Evolutionary conservation across 495 filamentous ascomycete species (phyloP).

Genomic region (Penicillium diatomitis): DNA sequence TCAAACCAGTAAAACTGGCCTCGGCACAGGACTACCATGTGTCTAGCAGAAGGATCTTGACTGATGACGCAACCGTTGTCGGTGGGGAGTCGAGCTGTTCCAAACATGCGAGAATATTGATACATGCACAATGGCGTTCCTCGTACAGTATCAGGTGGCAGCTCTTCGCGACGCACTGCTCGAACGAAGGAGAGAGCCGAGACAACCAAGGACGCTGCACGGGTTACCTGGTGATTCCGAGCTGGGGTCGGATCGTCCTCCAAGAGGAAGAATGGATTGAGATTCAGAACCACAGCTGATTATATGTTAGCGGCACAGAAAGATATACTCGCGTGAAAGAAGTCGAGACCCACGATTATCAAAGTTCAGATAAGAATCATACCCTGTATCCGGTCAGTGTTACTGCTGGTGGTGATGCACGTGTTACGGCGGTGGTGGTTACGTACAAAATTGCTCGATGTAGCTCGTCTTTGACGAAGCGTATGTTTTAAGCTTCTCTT

Average conservation of each 20-base stretch:
- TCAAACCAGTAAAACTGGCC: slow-evolving; percentile 99
- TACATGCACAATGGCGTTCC: slow-evolving; percentile 91
- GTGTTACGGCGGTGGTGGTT: background rate
- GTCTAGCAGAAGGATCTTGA: slow-evolving; percentile 79
- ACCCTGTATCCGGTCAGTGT: slow-evolving; percentile 52
- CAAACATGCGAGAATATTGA: slow-evolving; percentile 93
- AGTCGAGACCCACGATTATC: slow-evolving; percentile 63
- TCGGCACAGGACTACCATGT: slow-evolving; percentile 88
- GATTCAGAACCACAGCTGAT: slow-evolving; percentile 79
- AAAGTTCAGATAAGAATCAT: slow-evolving; percentile 96
- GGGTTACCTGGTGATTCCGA: slow-evolving; percentile 89
- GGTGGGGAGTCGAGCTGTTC: slow-evolving; percentile 88
- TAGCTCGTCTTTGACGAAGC: slow-evolving; percentile 90
- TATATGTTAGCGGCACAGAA: slow-evolving; percentile 6
- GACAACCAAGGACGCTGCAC: slow-evolving; percentile 83
- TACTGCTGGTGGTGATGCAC: no score
- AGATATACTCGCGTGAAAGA: background rate
- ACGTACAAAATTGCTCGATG: slow-evolving; percentile 97
- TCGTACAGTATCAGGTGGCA: slow-evolving; percentile 79
- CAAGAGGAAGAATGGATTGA: slow-evolving; percentile 95
- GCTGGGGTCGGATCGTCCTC: slow-evolving; percentile 97
- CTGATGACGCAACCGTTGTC: slow-evolving; percentile 94
- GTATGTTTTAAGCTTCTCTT: slow-evolving; percentile 87
- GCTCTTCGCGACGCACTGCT: slow-evolving; percentile 85
- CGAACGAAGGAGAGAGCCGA: slow-evolving; percentile 89